Conservation (phyloP, 2,329 filamentous ascomycete genomes). For the Talaromyces sp. region DNA sequence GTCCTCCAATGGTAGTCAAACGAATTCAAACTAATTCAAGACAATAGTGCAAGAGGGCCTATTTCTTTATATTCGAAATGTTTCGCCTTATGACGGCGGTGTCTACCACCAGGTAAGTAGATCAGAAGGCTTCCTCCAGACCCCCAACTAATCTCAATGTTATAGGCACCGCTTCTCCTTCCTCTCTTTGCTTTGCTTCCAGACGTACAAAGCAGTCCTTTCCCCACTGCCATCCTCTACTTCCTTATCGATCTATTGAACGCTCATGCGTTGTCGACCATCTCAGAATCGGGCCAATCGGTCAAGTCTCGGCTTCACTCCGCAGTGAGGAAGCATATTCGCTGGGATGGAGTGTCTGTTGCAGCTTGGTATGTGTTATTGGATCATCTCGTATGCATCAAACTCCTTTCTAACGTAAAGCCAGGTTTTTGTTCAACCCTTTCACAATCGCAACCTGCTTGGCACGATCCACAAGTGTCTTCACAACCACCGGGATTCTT, state of each 20-base stretch:
- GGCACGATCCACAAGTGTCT: slow-evolving; percentile 82
- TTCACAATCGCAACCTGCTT: slow-evolving; percentile 91
- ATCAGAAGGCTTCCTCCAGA: neutral
- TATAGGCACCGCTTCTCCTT: slow-evolving; percentile 80
- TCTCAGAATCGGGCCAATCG: slow-evolving; percentile 80
- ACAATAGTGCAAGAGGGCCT: slow-evolving; percentile 86
- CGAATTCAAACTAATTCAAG: slow-evolving; percentile 8
- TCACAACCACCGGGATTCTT: slow-evolving; percentile 86
- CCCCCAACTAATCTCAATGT: slow-evolving; percentile 8
- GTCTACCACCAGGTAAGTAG: slow-evolving; percentile 66
- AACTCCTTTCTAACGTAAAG: slow-evolving; percentile 11
- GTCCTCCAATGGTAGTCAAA: neutral
- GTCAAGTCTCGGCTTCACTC: slow-evolving; percentile 72
- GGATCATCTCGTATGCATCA: neutral
- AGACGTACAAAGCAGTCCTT: slow-evolving; percentile 64
- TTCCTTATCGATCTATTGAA: slow-evolving; percentile 78
- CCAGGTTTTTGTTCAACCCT: slow-evolving; percentile 88
- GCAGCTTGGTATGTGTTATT: slow-evolving; percentile 69
- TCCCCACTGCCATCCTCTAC: slow-evolving; percentile 80
- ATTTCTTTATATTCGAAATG: slow-evolving; percentile 93
- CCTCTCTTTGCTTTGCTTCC: slow-evolving; percentile 90
- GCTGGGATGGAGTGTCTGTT: slow-evolving; percentile 74
- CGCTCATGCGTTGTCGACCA: slow-evolving; percentile 75
- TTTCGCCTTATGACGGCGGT: slow-evolving; percentile 95
- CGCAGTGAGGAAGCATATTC: slow-evolving; percentile 74